phyloP scores from a whole-genome alignment of 2,329 filamentous ascomycete species.

The Ophiostoma himal-ulmi region DNA sequence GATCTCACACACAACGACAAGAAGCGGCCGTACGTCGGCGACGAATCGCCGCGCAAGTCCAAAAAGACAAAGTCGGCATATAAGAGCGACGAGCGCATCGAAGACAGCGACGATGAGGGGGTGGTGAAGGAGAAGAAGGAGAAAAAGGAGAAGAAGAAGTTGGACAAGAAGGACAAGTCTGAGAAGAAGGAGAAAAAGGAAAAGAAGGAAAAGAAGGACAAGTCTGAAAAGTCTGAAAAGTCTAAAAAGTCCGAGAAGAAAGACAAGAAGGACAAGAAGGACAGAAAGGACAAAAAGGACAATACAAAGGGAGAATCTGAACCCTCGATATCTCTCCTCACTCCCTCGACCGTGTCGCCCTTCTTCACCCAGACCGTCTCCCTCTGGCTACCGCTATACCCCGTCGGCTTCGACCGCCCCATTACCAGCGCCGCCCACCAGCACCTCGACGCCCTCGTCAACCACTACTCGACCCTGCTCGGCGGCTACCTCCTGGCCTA shows the following conservation, averaged over 20 bases:
- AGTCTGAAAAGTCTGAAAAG: neutral
- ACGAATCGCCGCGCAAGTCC: conserved; percentile 19
- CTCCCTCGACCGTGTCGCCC: conserved; percentile 46
- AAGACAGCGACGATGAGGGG: conserved; percentile 9
- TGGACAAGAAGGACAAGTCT: conserved; percentile 15
- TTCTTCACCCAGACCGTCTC: conserved; percentile 76
- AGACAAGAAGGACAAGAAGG: conserved; percentile 7
- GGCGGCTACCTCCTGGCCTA: conserved; percentile 71
- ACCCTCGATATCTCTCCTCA: neutral
- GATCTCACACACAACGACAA: conserved; percentile 7
- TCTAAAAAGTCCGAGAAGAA: neutral
- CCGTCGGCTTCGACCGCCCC: conserved; percentile 62
- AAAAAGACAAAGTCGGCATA: conserved; percentile 23
- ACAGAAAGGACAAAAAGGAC: conserved; percentile 5
- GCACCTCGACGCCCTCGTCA: conserved; percentile 66
- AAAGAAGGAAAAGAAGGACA: conserved; percentile 15
- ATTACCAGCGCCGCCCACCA: conserved; percentile 66
- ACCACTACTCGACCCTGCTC: conserved; percentile 69
- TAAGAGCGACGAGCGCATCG: conserved; percentile 1
- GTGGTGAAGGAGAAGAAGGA: neutral
- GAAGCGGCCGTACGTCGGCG: conserved; percentile 19
- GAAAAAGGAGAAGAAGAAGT: conserved; percentile 10
- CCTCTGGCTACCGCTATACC: conserved; percentile 70
- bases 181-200: conserved; percentile 18
- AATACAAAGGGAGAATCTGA: neutral